Base-by-base conservation (phyloP, 2,329 filamentous ascomycete species). In the Verticillium dahliae region DNA sequence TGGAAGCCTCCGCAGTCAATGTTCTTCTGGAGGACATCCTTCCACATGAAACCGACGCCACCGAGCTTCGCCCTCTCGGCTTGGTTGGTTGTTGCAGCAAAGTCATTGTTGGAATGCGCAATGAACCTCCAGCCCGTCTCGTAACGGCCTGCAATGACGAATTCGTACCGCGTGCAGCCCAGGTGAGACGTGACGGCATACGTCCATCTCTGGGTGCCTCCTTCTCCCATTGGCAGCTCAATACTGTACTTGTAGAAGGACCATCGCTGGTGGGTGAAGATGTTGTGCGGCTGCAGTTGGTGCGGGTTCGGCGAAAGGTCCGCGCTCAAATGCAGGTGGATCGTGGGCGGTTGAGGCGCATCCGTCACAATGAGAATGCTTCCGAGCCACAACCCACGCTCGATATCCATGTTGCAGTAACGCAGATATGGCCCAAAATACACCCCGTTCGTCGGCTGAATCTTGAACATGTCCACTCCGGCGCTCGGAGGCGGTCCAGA, bases 161-260 rank as follows among this genome's bases (percentile, higher is more conserved):
- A 99, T 71, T 99, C 95, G 74, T 98, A 99, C 33, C 95, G 86
- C n/a, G 95, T 98, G 76, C 95, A 99, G 38, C 95, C 95, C 22
- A 98, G 81, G 70, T 98, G 93, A 1, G 95, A 98, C 0, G 95
- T 99, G 59, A 99, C 93, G 1, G 95, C 95, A 71, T 99, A 99
- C 0, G 95, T 99, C 95, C 95, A 99, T 71, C 95, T 90, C 66
- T 88, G 85, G 0, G 92, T 90, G 35, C 86, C 84, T 33, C 81
- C 83, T 15, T 98, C 93, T 38, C 90, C 88, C 95, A 99, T 99
- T 63, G 86, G 87, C 56, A 99, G 76, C 64, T 97, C 91, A 61
- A 98, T 76, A 65, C 97, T 92, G 71, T 99, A 99, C 71, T 93
- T 91, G 77, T 96, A 97, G 73, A 99, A 99, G 13, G 89, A 89